These are phyloP conservation scores for Buddleja alternifolia DNA, from an alignment of 257 asterid species.

Conservation along the genomic window DNA sequence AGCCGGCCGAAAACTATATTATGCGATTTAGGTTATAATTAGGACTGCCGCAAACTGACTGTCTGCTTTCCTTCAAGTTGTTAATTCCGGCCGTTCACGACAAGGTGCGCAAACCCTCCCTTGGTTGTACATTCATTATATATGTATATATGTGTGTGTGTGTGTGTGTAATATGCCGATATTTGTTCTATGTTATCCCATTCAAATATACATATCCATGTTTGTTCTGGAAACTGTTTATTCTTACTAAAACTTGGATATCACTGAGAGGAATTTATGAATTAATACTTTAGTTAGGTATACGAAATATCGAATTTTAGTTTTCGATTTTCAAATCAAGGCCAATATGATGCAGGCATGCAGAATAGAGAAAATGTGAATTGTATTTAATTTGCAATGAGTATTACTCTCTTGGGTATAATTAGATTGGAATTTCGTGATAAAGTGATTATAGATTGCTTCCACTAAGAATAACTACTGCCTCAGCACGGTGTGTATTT, in stretches of 20 bases:
- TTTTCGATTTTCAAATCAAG: conserved; percentile 2
- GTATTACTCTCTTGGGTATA: background rate
- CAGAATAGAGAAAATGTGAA: background rate
- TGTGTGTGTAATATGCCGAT: background rate
- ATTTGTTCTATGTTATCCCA: background rate
- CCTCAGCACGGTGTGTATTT: background rate
- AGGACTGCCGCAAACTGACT: conserved; percentile 5
- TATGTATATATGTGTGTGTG: background rate
- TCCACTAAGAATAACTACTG: background rate
- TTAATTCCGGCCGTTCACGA: background rate
- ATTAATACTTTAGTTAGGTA: background rate
- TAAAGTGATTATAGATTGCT: background rate
- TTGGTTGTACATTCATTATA: background rate
- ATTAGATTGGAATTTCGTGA: background rate
- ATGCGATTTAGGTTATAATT: conserved; percentile 14
- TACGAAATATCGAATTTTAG: background rate
- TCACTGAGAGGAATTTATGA: background rate
- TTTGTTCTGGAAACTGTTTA: background rate
- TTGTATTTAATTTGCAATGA: background rate
- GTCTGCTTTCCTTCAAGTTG: background rate
- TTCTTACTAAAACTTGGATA: background rate
- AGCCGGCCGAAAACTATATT: too few relatives aligned
- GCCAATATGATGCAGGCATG: background rate
- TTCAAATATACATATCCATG: background rate
- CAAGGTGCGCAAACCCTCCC: background rate